Base-by-base conservation (phyloP, 768 basidiomycete genomes). In the Pilatotrama ljubarskyi region DNA sequence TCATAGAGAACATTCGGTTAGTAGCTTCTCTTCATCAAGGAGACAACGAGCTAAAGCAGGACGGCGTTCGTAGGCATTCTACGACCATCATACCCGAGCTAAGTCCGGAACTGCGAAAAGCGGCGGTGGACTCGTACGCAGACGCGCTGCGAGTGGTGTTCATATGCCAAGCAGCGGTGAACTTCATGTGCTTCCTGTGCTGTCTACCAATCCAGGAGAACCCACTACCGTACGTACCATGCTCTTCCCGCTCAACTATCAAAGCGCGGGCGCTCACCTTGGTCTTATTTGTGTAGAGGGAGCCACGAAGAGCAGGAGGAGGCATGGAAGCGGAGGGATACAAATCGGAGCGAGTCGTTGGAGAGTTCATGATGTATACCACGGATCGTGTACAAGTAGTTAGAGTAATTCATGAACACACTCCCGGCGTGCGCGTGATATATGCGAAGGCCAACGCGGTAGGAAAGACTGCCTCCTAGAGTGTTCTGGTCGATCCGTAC, bases 71-170 rank as follows among this genome's bases (percentile, higher is more conserved):
- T 65, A 91, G 90, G 51, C 89, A 89, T 68, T 86, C 84, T 51
- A 84, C 90, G 41, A 82, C 80, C 58, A 82, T 85, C 62, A 93
- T 95, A 77, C 84, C 85, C 62, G 75, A 73, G 47, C 77, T 95
- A 52, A 74, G 83, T 22, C 84, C 86, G 42, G 62, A 70, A 40
- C 68, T 84, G 52, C 81, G 76, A 66, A 73, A 79, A 62, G 84
- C 84, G 50, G 93, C 91, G 8, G 78, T 90, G 55, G 80, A 84
- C 62, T 90, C 90, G 1, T 95, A 94, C 74, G 85, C 85, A 46
- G 83, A 85, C 69, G 90, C 93, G 59, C 77, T 95, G 68, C 86
- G 83, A 68, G 84, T 84, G 64, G 91, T 93, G 60, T 95, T 95
- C 78, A 84, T 92, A 59, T 87, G 85, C 68, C 92, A 93, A 69